These are phyloP conservation scores for bread wheat (Triticum aestivum) DNA, from an alignment of 176 grass and related monocot genomes.

Conservation along the genomic window IWGSC_CS_RefSeq_v2.1 NC_057801.1:713314052-713314551, in stretches of 20 bases:
- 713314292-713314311: constrained; percentile 85
- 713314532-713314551: neutral
- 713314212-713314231: constrained; percentile 94
- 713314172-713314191: constrained; percentile 87
- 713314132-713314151: neutral
- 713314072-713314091: neutral
- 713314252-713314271: constrained; percentile 81
- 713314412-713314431: neutral
- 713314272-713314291: constrained; percentile 90
- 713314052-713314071: neutral
- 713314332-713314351: constrained; percentile 79
- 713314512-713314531: neutral
- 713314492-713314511: neutral
- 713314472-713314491: neutral
- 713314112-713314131: neutral
- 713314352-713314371: constrained; percentile 76
- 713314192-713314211: constrained; percentile 95
- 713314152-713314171: constrained; percentile 46
- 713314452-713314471: neutral
- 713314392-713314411: neutral
- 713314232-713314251: constrained; percentile 88
- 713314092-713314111: neutral
- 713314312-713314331: constrained; percentile 91
- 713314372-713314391: neutral
- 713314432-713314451: neutral